Conservation (phyloP, 352 stramenopile species). For the Pythium sukuiense region DNA sequence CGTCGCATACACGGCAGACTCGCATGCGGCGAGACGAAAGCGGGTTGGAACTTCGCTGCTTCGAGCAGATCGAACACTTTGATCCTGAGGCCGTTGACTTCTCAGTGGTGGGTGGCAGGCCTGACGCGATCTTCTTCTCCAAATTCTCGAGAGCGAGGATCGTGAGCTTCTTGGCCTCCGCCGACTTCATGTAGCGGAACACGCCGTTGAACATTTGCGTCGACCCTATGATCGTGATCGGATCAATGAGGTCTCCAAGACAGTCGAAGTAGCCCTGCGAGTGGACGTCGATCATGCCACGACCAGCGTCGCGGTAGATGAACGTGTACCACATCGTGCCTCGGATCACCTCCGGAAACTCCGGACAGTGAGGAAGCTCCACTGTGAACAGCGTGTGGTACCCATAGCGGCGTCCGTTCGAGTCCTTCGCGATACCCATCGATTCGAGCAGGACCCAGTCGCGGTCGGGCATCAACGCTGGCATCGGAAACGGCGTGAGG, state of each 20-base stretch:
- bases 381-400: slow-evolving; percentile 47
- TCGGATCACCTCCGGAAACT: slow-evolving; percentile 42
- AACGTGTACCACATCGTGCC: slow-evolving; percentile 39
- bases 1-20: slow-evolving; percentile 43
- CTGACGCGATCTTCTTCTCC: slow-evolving; percentile 18
- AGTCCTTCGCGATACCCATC: slow-evolving; percentile 41
- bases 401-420: slow-evolving; percentile 29
- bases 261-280: slow-evolving; percentile 43
- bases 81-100: not conserved
- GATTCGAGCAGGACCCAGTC: slow-evolving; percentile 45
- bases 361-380: slow-evolving; percentile 38
- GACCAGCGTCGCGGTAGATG: slow-evolving; percentile 41
- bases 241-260: slow-evolving; percentile 31
- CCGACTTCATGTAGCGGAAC: slow-evolving; percentile 38
- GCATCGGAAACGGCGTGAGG: slow-evolving; percentile 26
- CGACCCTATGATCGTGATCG: slow-evolving; percentile 32
- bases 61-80: slow-evolving; percentile 27
- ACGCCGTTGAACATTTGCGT: slow-evolving; percentile 38
- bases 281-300: slow-evolving; percentile 42
- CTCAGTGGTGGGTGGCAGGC: not conserved
- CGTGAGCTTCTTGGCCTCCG: slow-evolving; percentile 59
- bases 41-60: slow-evolving; percentile 19
- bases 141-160: slow-evolving; percentile 30
- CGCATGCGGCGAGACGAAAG: slow-evolving; percentile 18
- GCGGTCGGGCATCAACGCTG: slow-evolving; percentile 27